Evolutionary conservation across 2,329 filamentous ascomycete genomes (phyloP).

Genomic region (Gaeumannomyces tritici): DNA sequence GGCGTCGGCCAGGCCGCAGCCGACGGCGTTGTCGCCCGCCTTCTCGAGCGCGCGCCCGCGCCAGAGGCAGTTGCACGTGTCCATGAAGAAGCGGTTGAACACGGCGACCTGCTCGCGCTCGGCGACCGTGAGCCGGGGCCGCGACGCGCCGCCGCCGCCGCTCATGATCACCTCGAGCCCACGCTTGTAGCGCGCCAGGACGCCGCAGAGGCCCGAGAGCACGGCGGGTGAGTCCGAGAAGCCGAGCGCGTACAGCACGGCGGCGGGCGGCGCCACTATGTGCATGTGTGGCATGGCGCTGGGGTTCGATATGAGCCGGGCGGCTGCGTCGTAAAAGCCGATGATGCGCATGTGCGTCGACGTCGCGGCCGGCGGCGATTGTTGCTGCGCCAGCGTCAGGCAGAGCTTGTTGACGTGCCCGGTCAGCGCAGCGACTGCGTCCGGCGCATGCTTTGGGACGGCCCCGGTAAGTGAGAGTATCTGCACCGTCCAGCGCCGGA

Average conservation of each 20-base stretch:
- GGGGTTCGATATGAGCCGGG: conserved; percentile 43
- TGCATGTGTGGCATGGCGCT: conserved; percentile 42
- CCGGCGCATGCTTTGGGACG: conserved; percentile 20
- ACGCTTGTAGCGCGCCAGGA: conserved; percentile 64
- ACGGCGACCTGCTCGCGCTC: conserved; percentile 51
- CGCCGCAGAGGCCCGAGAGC: conserved; percentile 58
- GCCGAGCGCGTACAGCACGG: conserved; percentile 60
- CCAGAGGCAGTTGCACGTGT: conserved; percentile 79
- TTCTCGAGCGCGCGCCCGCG: conserved; percentile 60
- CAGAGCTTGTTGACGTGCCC: conserved; percentile 44
- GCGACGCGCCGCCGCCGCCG: conserved; percentile 13
- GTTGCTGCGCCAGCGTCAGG: conserved; percentile 49
- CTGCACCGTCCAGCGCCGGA: conserved; percentile 47
- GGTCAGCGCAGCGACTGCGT: conserved; percentile 30
- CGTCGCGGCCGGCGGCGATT: conserved; percentile 22
- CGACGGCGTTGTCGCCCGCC: conserved; percentile 52
- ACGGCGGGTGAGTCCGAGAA: conserved; percentile 55
- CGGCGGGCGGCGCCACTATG: conserved; percentile 57
- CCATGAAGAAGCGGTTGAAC: conserved; percentile 81
- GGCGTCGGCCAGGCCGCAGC: conserved; percentile 35
- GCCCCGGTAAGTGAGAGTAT: conserved; percentile 23
- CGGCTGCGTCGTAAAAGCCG: conserved; percentile 59
- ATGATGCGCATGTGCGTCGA: conserved; percentile 45
- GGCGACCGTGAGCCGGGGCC: conserved; percentile 30
- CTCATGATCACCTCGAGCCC: conserved; percentile 59